A percentile compares a stretch with the other conserved stretches of the same genome.
phyloP scores from a whole-genome alignment of 129 eudicot species.

The Dittrichia graveolens region DNA sequence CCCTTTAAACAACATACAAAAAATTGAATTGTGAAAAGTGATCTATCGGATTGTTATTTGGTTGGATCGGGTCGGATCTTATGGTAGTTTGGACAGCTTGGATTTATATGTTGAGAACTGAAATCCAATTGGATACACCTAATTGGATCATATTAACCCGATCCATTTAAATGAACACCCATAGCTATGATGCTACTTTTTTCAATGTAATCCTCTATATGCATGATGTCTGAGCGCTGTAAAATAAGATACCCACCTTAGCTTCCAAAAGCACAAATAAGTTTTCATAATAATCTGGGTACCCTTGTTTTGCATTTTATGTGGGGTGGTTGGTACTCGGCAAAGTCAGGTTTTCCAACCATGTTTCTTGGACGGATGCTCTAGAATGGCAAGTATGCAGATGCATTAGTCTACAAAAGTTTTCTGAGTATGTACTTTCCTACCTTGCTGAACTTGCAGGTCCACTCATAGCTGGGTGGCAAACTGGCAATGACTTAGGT shows the following conservation, averaged over 20 bases:
- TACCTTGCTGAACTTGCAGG: not conserved
- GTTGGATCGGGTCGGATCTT: no score
- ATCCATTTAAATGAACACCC: no score
- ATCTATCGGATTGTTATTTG: no score
- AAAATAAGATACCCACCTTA: not conserved
- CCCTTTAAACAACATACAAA: no score
- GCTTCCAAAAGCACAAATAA: not conserved
- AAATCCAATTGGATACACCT: no score
- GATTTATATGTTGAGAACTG: no score
- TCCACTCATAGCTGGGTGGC: not conserved
- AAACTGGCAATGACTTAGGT: constrained; percentile 14
- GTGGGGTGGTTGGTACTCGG: constrained; percentile 12
- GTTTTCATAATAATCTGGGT: not conserved
- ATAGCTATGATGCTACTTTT: constrained; percentile 4
- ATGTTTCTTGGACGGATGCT: not conserved
- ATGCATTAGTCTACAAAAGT: not conserved
- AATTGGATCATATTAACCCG: no score
- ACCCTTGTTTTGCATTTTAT: not conserved
- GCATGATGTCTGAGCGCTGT: constrained; percentile 9
- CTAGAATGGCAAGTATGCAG: not conserved
- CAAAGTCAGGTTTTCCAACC: not conserved
- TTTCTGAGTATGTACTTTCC: not conserved
- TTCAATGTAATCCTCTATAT: constrained; percentile 10
- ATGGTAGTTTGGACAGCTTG: no score
- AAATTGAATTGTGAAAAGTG: no score